Evolutionary conservation across 169 alveolate species (phyloP).

Genomic region (Blepharisma undulans): DNA sequence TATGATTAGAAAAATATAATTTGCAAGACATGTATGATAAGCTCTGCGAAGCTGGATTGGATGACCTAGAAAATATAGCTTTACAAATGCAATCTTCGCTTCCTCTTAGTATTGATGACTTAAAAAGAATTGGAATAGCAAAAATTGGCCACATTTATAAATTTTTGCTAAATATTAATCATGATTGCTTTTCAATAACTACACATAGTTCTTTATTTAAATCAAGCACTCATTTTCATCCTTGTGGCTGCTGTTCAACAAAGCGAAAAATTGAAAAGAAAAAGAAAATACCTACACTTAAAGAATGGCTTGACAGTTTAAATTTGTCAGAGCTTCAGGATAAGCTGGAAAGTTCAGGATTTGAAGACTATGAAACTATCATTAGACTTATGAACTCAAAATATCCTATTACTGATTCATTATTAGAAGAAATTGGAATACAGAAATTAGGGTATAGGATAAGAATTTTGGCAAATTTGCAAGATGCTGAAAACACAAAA

Average conservation of each 20-base stretch:
- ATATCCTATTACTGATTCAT: neutral
- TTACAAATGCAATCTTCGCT: neutral
- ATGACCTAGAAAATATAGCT: conserved; percentile 23
- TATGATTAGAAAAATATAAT: conserved; percentile 10
- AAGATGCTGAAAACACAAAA: conserved; percentile 2
- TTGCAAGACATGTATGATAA: conserved; percentile 1
- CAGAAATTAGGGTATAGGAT: conserved; percentile 22
- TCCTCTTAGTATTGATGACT: neutral
- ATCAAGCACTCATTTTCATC: neutral
- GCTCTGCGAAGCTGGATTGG: neutral
- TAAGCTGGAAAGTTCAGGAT: neutral
- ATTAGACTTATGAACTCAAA: conserved; percentile 2
- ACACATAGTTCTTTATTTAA: neutral
- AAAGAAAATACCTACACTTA: neutral
- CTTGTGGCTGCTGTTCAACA: neutral
- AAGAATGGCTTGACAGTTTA: conserved; percentile 5
- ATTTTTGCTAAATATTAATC: neutral
- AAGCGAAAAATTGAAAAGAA: neutral
- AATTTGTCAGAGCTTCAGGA: conserved; percentile 12
- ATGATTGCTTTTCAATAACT: neutral
- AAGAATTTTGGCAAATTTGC: neutral
- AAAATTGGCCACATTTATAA: conserved; percentile 4
- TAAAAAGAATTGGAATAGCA: neutral
- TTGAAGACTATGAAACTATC: conserved; percentile 5
- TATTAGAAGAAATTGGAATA: conserved; percentile 30